Evolutionary conservation across 2,329 filamentous ascomycete genomes (phyloP).

Genomic region (Cyclaneusma minus): DNA sequence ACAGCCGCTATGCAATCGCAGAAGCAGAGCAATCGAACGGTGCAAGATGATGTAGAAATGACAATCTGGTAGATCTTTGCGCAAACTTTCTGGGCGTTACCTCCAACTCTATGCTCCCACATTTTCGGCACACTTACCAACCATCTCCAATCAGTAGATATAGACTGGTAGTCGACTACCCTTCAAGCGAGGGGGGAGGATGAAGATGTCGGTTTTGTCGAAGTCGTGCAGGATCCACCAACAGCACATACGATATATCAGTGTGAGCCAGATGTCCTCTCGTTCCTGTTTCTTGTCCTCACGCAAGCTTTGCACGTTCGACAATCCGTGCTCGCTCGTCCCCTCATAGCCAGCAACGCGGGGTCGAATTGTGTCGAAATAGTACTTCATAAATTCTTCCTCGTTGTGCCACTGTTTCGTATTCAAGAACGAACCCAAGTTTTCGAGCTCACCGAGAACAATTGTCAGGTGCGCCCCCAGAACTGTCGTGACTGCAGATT

Average conservation of each 20-base stretch:
- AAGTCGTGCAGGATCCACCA: slow-evolving; percentile 43
- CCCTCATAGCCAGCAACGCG: slow-evolving; percentile 22
- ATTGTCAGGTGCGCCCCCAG: slow-evolving; percentile 12
- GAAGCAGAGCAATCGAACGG: no score
- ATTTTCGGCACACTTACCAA: no score
- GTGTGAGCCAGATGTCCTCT: slow-evolving; percentile 34
- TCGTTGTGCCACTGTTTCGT: slow-evolving; percentile 30
- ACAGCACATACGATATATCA: slow-evolving; percentile 41
- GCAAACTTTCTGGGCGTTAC: no score
- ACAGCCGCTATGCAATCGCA: no score
- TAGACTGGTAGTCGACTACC: slow-evolving; percentile 41
- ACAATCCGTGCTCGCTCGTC: slow-evolving; percentile 14
- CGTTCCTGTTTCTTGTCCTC: neutral
- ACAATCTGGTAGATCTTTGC: no score
- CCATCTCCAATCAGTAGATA: slow-evolving; percentile 23
- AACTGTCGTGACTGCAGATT: slow-evolving; percentile 11
- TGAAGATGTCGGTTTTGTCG: slow-evolving; percentile 34
- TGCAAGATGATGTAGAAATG: no score
- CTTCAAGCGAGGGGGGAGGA: slow-evolving; percentile 34
- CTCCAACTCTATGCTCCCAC: no score
- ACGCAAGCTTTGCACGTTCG: slow-evolving; percentile 2
- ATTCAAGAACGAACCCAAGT: slow-evolving; percentile 20
- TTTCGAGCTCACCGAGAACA: slow-evolving; percentile 28
- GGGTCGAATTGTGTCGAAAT: slow-evolving; percentile 29
- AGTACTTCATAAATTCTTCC: slow-evolving; percentile 33